These are phyloP conservation scores for Articulospora tetracladia DNA, from an alignment of 495 filamentous ascomycete genomes.

Conservation along the genomic window DNA sequence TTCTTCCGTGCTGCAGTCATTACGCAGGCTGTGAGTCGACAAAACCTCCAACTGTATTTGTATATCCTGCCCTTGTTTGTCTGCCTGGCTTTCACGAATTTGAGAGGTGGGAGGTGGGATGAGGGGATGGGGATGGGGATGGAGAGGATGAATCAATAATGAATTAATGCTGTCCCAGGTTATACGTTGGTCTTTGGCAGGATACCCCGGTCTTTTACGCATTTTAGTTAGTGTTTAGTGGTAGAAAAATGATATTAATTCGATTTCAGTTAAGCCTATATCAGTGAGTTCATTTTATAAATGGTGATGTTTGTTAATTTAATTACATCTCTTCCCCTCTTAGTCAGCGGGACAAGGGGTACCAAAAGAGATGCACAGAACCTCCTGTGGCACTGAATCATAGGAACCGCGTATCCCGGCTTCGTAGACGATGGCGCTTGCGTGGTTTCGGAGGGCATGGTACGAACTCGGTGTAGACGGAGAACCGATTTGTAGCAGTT, in stretches of 20 bases:
- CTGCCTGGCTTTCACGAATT: slow-evolving; percentile 4
- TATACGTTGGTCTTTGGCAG: slow-evolving; percentile 7
- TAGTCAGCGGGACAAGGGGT: too few relatives aligned
- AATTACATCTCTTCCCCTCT: too few relatives aligned
- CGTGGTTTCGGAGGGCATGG: neutral
- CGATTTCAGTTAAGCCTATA: too few relatives aligned
- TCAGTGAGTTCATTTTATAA: too few relatives aligned
- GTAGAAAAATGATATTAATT: slow-evolving; percentile 13
- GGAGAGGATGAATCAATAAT: neutral
- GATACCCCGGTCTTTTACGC: slow-evolving; percentile 9
- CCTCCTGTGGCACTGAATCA: too few relatives aligned
- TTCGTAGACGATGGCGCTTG: neutral
- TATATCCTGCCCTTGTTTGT: slow-evolving; percentile 14
- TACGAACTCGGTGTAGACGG: too few relatives aligned
- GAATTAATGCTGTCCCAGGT: neutral
- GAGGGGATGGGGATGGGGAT: neutral
- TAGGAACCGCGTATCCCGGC: neutral
- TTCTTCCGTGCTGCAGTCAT: neutral
- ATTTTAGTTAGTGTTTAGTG: slow-evolving; percentile 1
- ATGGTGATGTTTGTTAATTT: too few relatives aligned
- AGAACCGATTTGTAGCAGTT: neutral
- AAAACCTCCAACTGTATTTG: slow-evolving; percentile 10
- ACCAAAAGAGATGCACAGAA: too few relatives aligned
- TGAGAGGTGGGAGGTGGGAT: neutral
- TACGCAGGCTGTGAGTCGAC: neutral